A percentile compares a stretch with the other conserved stretches of the same genome.
These are phyloP conservation scores for Plasmodium falciparum DNA, from an alignment of 169 alveolate genomes.

Conservation along the genomic window DNA sequence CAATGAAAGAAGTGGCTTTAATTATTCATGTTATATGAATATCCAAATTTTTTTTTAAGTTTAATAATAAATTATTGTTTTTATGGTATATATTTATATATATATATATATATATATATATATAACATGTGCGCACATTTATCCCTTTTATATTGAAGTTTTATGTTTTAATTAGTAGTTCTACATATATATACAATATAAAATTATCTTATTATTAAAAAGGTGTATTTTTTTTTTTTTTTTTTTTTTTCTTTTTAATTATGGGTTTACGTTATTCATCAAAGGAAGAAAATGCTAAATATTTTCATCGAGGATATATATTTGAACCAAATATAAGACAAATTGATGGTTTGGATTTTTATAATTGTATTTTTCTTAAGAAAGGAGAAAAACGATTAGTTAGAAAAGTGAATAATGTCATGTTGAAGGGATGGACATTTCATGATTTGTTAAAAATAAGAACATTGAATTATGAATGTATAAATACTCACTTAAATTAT, in stretches of 20 bases:
- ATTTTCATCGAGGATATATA: constrained; percentile 61
- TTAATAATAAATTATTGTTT: no score
- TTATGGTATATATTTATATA: no score
- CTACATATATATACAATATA: no score
- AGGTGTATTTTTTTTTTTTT: no score
- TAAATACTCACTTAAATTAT: constrained; percentile 6
- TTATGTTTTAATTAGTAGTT: no score
- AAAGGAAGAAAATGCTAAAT: constrained; percentile 37
- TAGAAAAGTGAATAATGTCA: constrained; percentile 5
- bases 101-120: no score
- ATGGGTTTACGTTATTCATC: constrained; percentile 37
- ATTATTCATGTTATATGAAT: no score
- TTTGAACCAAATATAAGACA: background rate
- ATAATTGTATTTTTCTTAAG: constrained; percentile 13
- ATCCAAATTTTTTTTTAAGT: no score
- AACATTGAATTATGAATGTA: constrained; percentile 12
- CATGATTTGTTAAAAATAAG: constrained; percentile 21
- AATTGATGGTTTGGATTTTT: constrained; percentile 20
- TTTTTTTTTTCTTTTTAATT: background rate
- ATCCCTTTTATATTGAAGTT: no score
- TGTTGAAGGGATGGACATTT: constrained; percentile 23
- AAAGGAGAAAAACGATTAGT: constrained; percentile 31
- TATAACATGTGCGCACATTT: no score
- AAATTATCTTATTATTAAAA: no score
- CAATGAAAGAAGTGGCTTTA: no score